These are phyloP conservation scores for Saccharomyces hybrid DNA, from an alignment of 1,139 yeast species.

Conservation along the genomic window DNA sequence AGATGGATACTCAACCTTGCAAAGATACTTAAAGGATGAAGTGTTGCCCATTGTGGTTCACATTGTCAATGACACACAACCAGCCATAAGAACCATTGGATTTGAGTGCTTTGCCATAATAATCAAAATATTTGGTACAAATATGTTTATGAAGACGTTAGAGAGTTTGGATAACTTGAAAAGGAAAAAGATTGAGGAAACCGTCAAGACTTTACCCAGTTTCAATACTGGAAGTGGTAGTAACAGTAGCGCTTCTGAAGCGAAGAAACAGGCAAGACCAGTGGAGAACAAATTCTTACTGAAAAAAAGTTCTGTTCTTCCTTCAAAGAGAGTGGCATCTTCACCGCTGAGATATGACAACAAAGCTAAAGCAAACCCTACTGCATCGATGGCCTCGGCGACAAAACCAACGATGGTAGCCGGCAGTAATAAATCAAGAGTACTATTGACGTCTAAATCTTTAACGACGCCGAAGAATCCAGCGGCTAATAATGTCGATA, in stretches of 20 bases:
- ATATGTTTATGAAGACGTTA: slow-evolving; percentile 35
- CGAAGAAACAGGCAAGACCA: background rate
- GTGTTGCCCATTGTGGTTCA: slow-evolving; percentile 32
- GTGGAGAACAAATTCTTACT: slow-evolving; percentile 4
- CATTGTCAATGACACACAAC: slow-evolving; percentile 72
- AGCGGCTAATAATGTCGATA: slow-evolving; percentile 15
- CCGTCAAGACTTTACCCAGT: slow-evolving; percentile 2
- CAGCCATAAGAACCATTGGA: slow-evolving; percentile 73
- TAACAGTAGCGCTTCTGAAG: background rate
- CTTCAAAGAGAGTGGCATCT: slow-evolving; percentile 58
- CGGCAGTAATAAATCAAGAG: slow-evolving; percentile 13
- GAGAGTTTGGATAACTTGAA: slow-evolving; percentile 71
- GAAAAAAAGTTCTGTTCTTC: slow-evolving; percentile 34
- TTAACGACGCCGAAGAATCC: slow-evolving; percentile 10
- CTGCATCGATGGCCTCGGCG: background rate
- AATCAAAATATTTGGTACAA: slow-evolving; percentile 67
- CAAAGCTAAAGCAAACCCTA: background rate
- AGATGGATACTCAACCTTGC: slow-evolving; percentile 35
- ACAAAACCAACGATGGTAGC: slow-evolving; percentile 9
- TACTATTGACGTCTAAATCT: slow-evolving; percentile 16
- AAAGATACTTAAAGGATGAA: slow-evolving; percentile 37
- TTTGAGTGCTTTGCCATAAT: slow-evolving; percentile 75
- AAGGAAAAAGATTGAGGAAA: slow-evolving; percentile 55
- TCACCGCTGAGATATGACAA: slow-evolving; percentile 51
- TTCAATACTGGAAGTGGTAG: background rate